Evolutionary conservation across 2,329 filamentous ascomycete genomes (phyloP).

Genomic region (Rugonectria rugulosa): DNA sequence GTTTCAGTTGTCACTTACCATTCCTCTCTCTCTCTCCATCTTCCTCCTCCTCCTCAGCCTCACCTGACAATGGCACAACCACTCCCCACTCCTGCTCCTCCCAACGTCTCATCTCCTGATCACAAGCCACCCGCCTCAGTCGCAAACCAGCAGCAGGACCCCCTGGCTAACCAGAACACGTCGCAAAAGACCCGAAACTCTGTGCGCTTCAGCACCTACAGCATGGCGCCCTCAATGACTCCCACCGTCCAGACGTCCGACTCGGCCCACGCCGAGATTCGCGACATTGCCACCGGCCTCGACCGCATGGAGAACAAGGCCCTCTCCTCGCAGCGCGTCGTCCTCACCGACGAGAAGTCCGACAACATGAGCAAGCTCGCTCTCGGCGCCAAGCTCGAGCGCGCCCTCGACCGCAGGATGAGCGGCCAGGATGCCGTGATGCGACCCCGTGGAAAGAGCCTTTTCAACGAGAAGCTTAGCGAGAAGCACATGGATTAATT

Average conservation of each 20-base stretch:
- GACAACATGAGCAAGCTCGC: slow-evolving; percentile 86
- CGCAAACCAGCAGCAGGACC: slow-evolving; percentile 22
- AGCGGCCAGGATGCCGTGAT: slow-evolving; percentile 88
- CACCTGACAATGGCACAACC: slow-evolving; percentile 33
- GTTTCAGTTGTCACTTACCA: background rate
- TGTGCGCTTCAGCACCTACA: slow-evolving; percentile 67
- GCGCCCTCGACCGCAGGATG: slow-evolving; percentile 87
- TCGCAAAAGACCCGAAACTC: slow-evolving; percentile 58
- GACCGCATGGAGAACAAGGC: slow-evolving; percentile 91
- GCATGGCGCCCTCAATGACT: slow-evolving; percentile 68
- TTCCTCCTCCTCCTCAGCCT: slow-evolving; percentile 11
- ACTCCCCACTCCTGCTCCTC: slow-evolving; percentile 23
- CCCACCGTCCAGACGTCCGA: slow-evolving; percentile 61
- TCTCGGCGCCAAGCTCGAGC: slow-evolving; percentile 87
- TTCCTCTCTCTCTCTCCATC: slow-evolving; percentile 14
- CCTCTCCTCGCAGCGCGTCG: slow-evolving; percentile 76
- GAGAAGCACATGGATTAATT: slow-evolving; percentile 46
- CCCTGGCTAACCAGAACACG: slow-evolving; percentile 26
- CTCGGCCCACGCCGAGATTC: slow-evolving; percentile 64
- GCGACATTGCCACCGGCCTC: slow-evolving; percentile 79
- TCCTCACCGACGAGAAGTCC: slow-evolving; percentile 79
- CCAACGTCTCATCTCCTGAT: slow-evolving; percentile 18
- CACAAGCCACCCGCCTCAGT: slow-evolving; percentile 19
- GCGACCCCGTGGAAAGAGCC: slow-evolving; percentile 59
- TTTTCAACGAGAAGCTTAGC: slow-evolving; percentile 42